Percentiles rank a stretch among this genome's conserved stretches.
phyloP scores from a whole-genome alignment of 1,284 basidiomycete species.

The Malassezia cuniculi region DNA sequence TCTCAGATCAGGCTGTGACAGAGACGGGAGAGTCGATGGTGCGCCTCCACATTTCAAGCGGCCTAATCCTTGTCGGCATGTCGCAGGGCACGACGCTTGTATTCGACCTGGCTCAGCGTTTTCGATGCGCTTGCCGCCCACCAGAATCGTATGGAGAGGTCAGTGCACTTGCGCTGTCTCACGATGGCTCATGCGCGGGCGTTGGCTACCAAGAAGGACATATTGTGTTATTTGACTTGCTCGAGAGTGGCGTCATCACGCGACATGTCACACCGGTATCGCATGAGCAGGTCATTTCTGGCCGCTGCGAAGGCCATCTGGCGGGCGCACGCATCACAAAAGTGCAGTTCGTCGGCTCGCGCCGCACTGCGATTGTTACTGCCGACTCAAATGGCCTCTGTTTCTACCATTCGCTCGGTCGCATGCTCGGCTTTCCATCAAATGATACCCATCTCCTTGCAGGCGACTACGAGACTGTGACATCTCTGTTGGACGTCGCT shows the following conservation, averaged over 20 bases:
- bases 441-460: conserved; percentile 86
- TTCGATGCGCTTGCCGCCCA: conserved; percentile 64
- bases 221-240: conserved; percentile 74
- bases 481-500: conserved; percentile 57
- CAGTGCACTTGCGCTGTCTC: conserved; percentile 75
- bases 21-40: neutral
- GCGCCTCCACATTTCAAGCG: conserved; percentile 65
- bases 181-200: conserved; percentile 83
- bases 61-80: conserved; percentile 78
- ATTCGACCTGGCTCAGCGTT: conserved; percentile 71
- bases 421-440: conserved; percentile 86
- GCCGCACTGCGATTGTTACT: conserved; percentile 84
- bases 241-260: conserved; percentile 51
- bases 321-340: conserved; percentile 69
- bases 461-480: conserved; percentile 57
- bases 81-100: conserved; percentile 64
- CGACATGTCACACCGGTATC: conserved; percentile 63
- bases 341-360: conserved; percentile 77
- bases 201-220: conserved; percentile 75
- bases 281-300: conserved; percentile 57
- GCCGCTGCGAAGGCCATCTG: conserved; percentile 84
- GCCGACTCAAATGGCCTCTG: conserved; percentile 82
- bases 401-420: conserved; percentile 90
- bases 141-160: conserved; percentile 63
- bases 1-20: conserved; percentile 1